A percentile compares a stretch with the other conserved stretches of the same genome.
Conservation (phyloP, 2,329 filamentous ascomycete genomes). For the Claviceps paspali region DNA sequence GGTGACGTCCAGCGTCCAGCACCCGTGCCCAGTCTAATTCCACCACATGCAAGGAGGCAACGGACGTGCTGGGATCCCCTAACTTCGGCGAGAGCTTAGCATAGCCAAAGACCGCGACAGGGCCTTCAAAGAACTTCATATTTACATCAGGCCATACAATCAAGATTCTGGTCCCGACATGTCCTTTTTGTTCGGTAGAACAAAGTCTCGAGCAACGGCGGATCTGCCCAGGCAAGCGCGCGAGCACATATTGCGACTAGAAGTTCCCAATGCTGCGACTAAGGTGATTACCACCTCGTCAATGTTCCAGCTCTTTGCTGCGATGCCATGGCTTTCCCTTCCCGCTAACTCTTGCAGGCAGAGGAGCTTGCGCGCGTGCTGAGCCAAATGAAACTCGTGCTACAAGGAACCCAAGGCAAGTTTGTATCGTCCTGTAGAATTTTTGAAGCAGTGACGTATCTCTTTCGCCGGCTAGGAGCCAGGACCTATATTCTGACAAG, state of each 20-base stretch:
- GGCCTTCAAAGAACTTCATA: neutral
- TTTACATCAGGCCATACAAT: neutral
- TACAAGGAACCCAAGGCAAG: slow-evolving; percentile 84
- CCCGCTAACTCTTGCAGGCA: slow-evolving; percentile 34
- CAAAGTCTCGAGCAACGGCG: slow-evolving; percentile 33
- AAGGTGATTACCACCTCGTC: no score
- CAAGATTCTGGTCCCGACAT: slow-evolving; percentile 15
- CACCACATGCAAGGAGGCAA: neutral
- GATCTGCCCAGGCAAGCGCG: slow-evolving; percentile 41
- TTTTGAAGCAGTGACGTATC: neutral
- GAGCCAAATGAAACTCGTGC: slow-evolving; percentile 76
- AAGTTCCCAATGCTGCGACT: slow-evolving; percentile 29
- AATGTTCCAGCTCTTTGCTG: no score
- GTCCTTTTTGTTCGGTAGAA: slow-evolving; percentile 42
- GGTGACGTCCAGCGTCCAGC: neutral
- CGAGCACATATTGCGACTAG: slow-evolving; percentile 37
- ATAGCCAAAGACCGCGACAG: neutral
- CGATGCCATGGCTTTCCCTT: slow-evolving; percentile 1
- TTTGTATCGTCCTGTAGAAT: slow-evolving; percentile 1
- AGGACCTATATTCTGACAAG: neutral
- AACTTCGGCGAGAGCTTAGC: neutral
- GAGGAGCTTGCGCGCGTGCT: slow-evolving; percentile 81
- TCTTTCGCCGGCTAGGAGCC: neutral
- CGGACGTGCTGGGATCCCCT: neutral
- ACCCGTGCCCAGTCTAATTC: neutral